Base-by-base conservation (phyloP, 176 grass and related monocot genomes). In the Pontederia paniculata region DNA sequence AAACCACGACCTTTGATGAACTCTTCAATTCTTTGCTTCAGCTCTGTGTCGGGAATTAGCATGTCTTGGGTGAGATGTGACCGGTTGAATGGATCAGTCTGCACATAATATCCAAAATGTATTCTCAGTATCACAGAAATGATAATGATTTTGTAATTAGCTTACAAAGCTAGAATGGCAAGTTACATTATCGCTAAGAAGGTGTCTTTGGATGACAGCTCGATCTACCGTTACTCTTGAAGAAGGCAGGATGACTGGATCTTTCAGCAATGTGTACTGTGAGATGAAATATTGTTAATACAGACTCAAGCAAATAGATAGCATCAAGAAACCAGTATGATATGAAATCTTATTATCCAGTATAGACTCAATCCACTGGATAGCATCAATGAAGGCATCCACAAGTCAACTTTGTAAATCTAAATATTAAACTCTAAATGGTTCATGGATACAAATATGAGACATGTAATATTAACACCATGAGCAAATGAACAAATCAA, bases 61-160 rank as follows among this genome's bases (percentile, higher is more conserved):
- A 98, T 98, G 56, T 98, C 86, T 88, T 88, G 93, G 14, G 93
- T 82, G 21, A 98, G 86, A 73, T 84, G 86, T 8, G 93, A 91
- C 3, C 93, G 93, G 45, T 91, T 98, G 68, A 98, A 98, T 18
- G 93, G 93, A 72, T 97, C 86, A 0, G 86, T 91, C 90, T 95
- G 79, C 45, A 64, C 58, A 48, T 4, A 43, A 9, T 21, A 11
- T 23, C 1, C 2, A 46, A 37, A 44, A 54, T 41, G 19, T 51
- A 10, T 64, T 56, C 18, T 62, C 10, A 20, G 2, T 23, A 42
- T 16, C 9, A 12, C n/a, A 48, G 20, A 15, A 19, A 56, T 21
- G 52, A 41, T 41, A 37, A 43, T 42, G 43, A 71, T 28, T 6
- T 28, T 23, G 43, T 15, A 23, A 65, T 14, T 60, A 14, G 17